phyloP scores from a whole-genome alignment of 140 eudicot species.

The Ambrosia hybrid region DNA sequence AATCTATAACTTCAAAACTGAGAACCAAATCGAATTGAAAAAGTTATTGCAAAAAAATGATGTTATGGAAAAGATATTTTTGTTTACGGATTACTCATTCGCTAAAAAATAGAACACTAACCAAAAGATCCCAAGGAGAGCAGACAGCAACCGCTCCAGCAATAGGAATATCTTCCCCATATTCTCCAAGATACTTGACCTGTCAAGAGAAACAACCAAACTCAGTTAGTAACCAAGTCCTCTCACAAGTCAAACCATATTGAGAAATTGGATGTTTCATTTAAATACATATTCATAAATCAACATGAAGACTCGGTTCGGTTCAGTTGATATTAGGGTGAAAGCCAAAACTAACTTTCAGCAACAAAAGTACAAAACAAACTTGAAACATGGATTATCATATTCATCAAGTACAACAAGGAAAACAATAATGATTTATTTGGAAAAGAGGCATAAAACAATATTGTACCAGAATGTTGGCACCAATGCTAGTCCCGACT shows the following conservation, averaged over 20 bases:
- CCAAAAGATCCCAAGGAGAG: slow-evolving; percentile 99
- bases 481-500: slow-evolving; percentile 93
- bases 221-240: neutral
- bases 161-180: slow-evolving; percentile 85
- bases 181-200: slow-evolving; percentile 98
- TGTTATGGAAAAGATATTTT: too few species aligned
- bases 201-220: slow-evolving; percentile 12
- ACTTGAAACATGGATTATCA: too few species aligned
- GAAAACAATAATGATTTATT: too few species aligned
- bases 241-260: neutral
- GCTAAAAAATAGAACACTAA: slow-evolving; percentile 30
- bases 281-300: too few species aligned
- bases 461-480: slow-evolving; percentile 71
- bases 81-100: too few species aligned
- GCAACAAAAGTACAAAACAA: too few species aligned
- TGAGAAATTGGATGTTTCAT: neutral
- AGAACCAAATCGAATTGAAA: neutral
- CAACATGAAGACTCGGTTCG: too few species aligned
- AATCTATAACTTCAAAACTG: neutral
- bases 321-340: too few species aligned
- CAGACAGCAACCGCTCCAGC: slow-evolving; percentile 95
- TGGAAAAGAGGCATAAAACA: neutral
- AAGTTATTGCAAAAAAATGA: too few species aligned
- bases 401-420: too few species aligned
- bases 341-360: too few species aligned